Evolutionary conservation across 2,329 filamentous ascomycete genomes (phyloP).

Genomic region (Penicillium sp.): DNA sequence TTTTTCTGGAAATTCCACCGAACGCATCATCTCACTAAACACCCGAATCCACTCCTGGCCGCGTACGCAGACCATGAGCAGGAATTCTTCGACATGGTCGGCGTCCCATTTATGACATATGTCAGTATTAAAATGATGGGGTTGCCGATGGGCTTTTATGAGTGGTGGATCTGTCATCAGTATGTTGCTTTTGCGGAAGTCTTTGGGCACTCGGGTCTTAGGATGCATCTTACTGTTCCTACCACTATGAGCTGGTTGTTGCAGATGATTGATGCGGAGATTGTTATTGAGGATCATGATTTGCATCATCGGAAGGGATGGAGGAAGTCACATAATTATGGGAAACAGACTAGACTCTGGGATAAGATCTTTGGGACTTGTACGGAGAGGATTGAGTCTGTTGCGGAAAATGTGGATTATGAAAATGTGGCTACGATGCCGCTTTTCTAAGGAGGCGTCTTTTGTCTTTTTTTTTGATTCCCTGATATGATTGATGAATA

Average conservation of each 20-base stretch:
- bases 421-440: constrained; percentile 34
- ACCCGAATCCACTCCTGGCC: constrained; percentile 49
- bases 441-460: constrained; percentile 33
- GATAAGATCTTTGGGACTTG: constrained; percentile 44
- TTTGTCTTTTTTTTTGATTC: neutral
- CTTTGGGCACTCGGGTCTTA: constrained; percentile 26
- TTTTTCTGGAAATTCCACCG: constrained; percentile 50
- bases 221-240: constrained; percentile 43
- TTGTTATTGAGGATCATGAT: constrained; percentile 52
- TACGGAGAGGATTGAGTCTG: constrained; percentile 43
- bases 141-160: constrained; percentile 52
- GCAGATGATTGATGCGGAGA: constrained; percentile 39
- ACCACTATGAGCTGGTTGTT: constrained; percentile 43
- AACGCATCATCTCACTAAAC: constrained; percentile 53
- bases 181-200: constrained; percentile 47
- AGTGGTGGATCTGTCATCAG: constrained; percentile 53
- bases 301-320: constrained; percentile 47
- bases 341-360: constrained; percentile 43
- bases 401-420: constrained; percentile 39
- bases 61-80: constrained; percentile 50
- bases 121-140: constrained; percentile 41
- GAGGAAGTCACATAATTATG: constrained; percentile 43
- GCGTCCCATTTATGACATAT: constrained; percentile 47
- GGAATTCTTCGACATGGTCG: constrained; percentile 50
- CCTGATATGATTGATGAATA: neutral